phyloP scores from a whole-genome alignment of 2,329 filamentous ascomycete genomes.

The Xylaria multiplex region DNA sequence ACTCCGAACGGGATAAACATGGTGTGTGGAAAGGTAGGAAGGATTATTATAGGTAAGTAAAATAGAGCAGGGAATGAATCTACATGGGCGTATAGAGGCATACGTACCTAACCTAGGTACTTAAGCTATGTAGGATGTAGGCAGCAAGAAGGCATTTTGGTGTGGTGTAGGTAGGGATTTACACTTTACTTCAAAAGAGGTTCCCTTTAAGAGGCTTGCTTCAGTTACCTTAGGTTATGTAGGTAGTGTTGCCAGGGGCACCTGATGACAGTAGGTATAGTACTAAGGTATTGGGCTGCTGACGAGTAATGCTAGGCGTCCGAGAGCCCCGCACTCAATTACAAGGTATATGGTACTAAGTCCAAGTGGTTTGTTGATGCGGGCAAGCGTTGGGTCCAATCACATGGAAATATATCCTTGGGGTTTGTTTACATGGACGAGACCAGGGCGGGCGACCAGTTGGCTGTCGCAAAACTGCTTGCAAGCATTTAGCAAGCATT shows the following conservation, averaged over 20 bases:
- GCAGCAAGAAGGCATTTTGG: not conserved
- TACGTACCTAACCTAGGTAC: no score
- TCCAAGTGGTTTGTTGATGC: constrained; percentile 37
- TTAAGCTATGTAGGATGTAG: not conserved
- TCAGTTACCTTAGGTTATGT: no score
- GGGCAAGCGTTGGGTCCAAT: constrained; percentile 36
- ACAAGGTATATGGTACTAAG: constrained; percentile 8
- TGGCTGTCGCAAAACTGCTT: constrained; percentile 19
- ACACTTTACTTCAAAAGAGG: no score
- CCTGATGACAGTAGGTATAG: not conserved
- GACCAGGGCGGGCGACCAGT: constrained; percentile 1
- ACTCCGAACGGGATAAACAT: constrained; percentile 17
- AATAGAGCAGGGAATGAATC: not conserved
- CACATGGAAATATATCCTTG: constrained; percentile 20
- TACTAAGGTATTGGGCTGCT: not conserved
- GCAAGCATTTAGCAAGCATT: constrained; percentile 6
- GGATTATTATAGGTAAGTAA: not conserved
- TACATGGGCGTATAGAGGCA: not conserved
- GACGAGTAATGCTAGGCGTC: not conserved
- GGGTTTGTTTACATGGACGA: constrained; percentile 48
- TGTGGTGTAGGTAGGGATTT: not conserved
- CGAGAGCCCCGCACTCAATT: constrained; percentile 12
- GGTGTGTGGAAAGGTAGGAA: not conserved
- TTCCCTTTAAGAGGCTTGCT: no score
- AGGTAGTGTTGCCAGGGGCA: no score